phyloP scores from a whole-genome alignment of 1,284 basidiomycete genomes.

The Phlebopus sp. region DNA sequence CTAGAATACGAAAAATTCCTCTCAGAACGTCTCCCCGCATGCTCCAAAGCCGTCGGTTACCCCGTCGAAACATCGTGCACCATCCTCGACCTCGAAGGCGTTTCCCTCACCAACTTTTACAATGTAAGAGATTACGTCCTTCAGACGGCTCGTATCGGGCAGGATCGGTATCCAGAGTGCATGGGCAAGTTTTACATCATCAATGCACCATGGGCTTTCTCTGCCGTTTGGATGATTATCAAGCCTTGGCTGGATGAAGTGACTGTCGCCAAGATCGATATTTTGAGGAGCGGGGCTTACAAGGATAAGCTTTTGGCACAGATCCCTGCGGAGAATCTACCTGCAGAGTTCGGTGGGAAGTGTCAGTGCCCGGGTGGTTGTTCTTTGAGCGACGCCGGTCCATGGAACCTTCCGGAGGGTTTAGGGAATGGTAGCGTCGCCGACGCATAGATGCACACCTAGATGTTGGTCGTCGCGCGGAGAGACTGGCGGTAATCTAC shows the following conservation, averaged over 20 bases:
- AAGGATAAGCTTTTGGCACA: constrained; percentile 72
- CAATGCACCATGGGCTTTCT: constrained; percentile 92
- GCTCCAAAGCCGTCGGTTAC: constrained; percentile 70
- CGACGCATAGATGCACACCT: constrained; percentile 14
- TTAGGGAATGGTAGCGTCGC: constrained; percentile 7
- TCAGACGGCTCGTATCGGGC: constrained; percentile 78
- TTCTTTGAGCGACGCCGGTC: constrained; percentile 87
- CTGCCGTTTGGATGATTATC: constrained; percentile 84
- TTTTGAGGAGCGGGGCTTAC: constrained; percentile 65
- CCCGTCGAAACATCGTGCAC: constrained; percentile 98
- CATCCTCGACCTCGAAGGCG: constrained; percentile 89
- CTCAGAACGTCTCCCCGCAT: constrained; percentile 79
- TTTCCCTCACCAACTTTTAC: constrained; percentile 84
- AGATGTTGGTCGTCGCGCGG: neutral
- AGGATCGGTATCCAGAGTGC: constrained; percentile 89
- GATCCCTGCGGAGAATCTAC: constrained; percentile 83
- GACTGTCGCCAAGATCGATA: constrained; percentile 90
- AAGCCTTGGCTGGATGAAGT: constrained; percentile 96
- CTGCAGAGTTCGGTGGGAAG: constrained; percentile 80
- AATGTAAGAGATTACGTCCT: constrained; percentile 92
- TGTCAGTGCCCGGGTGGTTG: constrained; percentile 84
- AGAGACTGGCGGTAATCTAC: constrained; percentile 27
- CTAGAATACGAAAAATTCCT: constrained; percentile 94
- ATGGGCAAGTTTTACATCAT: constrained; percentile 98
- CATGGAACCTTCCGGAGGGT: constrained; percentile 66